Evolutionary conservation across 1,139 yeast species (phyloP).

Genomic region (Geotrichum europaeum): DNA sequence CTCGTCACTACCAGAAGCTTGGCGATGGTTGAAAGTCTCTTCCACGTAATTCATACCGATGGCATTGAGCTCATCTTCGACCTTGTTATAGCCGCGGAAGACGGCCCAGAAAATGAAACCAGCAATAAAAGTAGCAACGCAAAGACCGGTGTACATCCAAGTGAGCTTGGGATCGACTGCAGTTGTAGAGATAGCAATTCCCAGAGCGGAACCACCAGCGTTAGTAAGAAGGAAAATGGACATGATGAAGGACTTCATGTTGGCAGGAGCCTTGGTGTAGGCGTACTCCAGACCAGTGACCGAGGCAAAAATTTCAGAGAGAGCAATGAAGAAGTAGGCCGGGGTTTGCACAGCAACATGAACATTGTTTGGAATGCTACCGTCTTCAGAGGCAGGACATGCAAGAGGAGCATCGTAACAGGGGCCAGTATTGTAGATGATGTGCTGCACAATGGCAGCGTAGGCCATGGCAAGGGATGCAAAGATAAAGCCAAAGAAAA

Average conservation of each 20-base stretch:
- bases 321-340: slow-evolving; percentile 55
- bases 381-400: slow-evolving; percentile 36
- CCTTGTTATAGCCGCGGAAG: slow-evolving; percentile 51
- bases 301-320: slow-evolving; percentile 61
- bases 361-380: slow-evolving; percentile 43
- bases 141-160: slow-evolving; percentile 62
- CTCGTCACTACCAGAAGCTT: background rate
- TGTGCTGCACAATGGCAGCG: slow-evolving; percentile 76
- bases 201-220: slow-evolving; percentile 66
- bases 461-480: slow-evolving; percentile 67
- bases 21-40: slow-evolving; percentile 22
- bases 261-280: slow-evolving; percentile 60
- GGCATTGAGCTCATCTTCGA: slow-evolving; percentile 56
- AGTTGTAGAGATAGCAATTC: slow-evolving; percentile 64
- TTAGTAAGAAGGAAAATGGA: slow-evolving; percentile 54
- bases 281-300: slow-evolving; percentile 66
- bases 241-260: slow-evolving; percentile 63
- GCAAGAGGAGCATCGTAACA: slow-evolving; percentile 58
- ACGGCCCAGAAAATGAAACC: slow-evolving; percentile 59
- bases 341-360: slow-evolving; percentile 63
- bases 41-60: slow-evolving; percentile 42
- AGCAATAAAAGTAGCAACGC: slow-evolving; percentile 51
- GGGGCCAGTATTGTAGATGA: slow-evolving; percentile 67
- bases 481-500: slow-evolving; percentile 67
- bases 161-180: slow-evolving; percentile 62